Evolutionary conservation across 345 rosid genomes (phyloP), one percentile per base, ranked within the genome.

Genomic region (Hibiscus trionum): DNA sequence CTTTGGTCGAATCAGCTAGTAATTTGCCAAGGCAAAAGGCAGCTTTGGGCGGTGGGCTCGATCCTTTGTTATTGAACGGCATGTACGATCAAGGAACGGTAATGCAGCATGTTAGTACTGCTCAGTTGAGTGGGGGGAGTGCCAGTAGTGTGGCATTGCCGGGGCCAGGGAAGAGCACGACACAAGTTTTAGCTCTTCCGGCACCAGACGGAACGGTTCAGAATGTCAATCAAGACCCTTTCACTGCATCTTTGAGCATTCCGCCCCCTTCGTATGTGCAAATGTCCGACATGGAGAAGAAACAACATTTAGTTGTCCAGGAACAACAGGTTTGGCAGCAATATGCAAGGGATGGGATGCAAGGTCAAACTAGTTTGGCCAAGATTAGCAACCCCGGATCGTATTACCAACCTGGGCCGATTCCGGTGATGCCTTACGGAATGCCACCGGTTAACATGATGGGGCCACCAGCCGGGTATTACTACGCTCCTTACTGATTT

Each of bases 41-140:
- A 37, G 42, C 8, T 37, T 37, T 37, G 42, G 42, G 42, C 42
- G 42, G 42, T 37, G 42, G 42, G 42, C 42, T 37, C 42, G 8
- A 37, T 37, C 42, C 42, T 0, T 37, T 37, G 42, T 37, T 37
- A 31, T 84, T 94, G 63, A 93, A 84, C 35, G 95, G 97, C 19
- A 91, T 91, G 95, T 94, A 94, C 69, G 96, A 94, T 74, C 96
- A 88, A 70, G 98, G 96, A 77, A 80, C 72, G 17, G 91, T 87
- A 72, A 83, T 84, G 77, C 93, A 91, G 62, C 90, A 85, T 12
- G 82, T 83, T 42, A 80, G 84, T 75, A 83, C 83, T 37, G 42
- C 42, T 37, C 42, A 37, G 42, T 37, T 37, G 42, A 37, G 42
- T 37, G 42, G 42, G 42, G 42, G 42, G 7, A 37, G 42, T 7